Evolutionary conservation across 192 early-diverging fungal species (phyloP).

Genomic region (Coemansia sp.): DNA sequence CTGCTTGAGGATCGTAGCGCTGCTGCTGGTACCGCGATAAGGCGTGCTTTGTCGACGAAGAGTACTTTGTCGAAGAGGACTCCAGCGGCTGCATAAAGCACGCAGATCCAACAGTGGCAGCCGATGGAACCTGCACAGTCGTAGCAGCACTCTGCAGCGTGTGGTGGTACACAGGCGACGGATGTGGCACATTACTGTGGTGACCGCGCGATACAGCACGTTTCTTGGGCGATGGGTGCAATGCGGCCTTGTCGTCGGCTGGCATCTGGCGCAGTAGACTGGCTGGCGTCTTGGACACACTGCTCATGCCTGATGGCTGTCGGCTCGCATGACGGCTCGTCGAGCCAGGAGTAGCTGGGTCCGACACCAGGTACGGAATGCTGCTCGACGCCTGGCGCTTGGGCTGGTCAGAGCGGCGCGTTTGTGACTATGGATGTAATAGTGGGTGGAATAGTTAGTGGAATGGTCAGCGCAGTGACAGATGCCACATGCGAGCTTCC

Average conservation of each 20-base stretch:
- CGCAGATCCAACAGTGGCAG: constrained; percentile 22
- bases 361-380: background rate
- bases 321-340: background rate
- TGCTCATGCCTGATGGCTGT: constrained; percentile 7
- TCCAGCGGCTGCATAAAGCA: constrained; percentile 50
- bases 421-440: background rate
- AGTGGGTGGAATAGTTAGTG: background rate
- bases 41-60: constrained; percentile 19
- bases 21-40: constrained; percentile 48
- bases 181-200: constrained; percentile 45
- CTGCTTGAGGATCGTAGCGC: constrained; percentile 37
- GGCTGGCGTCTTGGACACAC: constrained; percentile 19
- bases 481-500: no score
- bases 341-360: background rate
- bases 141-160: constrained; percentile 7
- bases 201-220: constrained; percentile 49
- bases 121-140: constrained; percentile 14
- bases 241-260: constrained; percentile 23
- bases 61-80: constrained; percentile 15
- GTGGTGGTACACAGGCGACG: constrained; percentile 41
- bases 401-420: background rate
- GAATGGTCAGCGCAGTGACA: background rate
- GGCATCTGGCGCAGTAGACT: constrained; percentile 36
- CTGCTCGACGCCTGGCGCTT: constrained; percentile 6
- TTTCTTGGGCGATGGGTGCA: constrained; percentile 53